These are phyloP conservation scores for Purshia tridentata DNA, from an alignment of 306 rosid species.

Conservation along the genomic window DNA sequence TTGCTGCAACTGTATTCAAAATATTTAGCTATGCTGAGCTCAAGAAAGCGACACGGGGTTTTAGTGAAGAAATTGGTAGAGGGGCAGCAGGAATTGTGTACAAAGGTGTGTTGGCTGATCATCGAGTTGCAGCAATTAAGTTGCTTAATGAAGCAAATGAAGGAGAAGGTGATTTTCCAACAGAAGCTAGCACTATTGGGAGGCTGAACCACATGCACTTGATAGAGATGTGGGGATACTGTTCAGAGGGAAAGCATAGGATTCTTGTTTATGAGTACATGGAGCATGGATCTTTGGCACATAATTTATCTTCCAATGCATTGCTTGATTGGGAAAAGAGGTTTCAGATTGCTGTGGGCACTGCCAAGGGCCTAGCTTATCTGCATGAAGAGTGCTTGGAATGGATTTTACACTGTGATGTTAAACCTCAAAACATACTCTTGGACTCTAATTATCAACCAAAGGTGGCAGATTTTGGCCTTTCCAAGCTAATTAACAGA, in stretches of 20 bases:
- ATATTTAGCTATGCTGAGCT: constrained; percentile 40
- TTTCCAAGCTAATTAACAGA: constrained; percentile 42
- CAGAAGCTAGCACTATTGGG: constrained; percentile 50
- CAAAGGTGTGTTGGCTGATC: constrained; percentile 39
- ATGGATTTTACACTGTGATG: constrained; percentile 67
- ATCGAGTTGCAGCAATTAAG: constrained; percentile 42
- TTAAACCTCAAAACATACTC: constrained; percentile 66
- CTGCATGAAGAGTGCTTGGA: constrained; percentile 62
- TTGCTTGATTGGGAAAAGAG: constrained; percentile 44
- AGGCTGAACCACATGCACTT: constrained; percentile 61
- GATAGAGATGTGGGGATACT: constrained; percentile 57
- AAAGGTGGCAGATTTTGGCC: constrained; percentile 62
- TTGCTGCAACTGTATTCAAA: constrained; percentile 33
- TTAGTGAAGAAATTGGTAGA: constrained; percentile 42
- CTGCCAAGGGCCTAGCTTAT: constrained; percentile 50
- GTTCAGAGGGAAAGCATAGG: constrained; percentile 51
- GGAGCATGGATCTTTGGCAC: constrained; percentile 47
- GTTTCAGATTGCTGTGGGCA: constrained; percentile 46
- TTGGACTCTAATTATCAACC: constrained; percentile 42
- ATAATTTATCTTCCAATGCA: constrained; percentile 24
- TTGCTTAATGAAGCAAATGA: constrained; percentile 32
- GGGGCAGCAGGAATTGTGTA: constrained; percentile 43
- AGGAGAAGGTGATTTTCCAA: constrained; percentile 49
- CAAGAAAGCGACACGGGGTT: constrained; percentile 40
- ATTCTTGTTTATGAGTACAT: constrained; percentile 48